Evolutionary conservation across 176 grass and related monocot genomes (phyloP).

Genomic region (Phoenix roebelenii): DNA sequence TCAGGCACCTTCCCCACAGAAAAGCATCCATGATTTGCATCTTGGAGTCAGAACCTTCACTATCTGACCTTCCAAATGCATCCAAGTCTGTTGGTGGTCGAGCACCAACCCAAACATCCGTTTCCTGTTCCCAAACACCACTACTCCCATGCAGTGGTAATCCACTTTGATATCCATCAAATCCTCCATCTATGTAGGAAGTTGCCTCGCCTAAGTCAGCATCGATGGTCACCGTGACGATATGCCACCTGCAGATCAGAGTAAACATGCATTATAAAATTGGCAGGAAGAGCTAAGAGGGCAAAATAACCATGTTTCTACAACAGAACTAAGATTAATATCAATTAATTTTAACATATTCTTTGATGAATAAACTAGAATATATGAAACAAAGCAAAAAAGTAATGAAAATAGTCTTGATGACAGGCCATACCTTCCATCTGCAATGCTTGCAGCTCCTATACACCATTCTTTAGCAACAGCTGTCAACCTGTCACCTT

Average conservation of each 20-base stretch:
- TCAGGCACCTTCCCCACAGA: conserved; percentile 86
- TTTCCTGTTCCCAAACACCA: conserved; percentile 69
- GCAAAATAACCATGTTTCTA: no score
- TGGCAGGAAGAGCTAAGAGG: no score
- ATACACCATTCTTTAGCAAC: conserved; percentile 98
- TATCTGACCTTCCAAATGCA: conserved; percentile 97
- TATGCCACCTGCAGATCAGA: conserved; percentile 74
- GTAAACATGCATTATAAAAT: not conserved
- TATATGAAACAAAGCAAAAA: not conserved
- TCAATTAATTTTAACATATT: not conserved
- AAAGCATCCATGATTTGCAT: conserved; percentile 99
- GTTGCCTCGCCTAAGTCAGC: conserved; percentile 86
- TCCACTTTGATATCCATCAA: conserved; percentile 84
- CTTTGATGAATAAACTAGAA: not conserved
- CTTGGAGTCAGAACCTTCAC: conserved; percentile 84
- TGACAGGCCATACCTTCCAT: conserved; percentile 71
- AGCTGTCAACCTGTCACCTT: conserved; percentile 77
- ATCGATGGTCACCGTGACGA: conserved; percentile 94
- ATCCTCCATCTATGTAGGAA: conserved; percentile 84
- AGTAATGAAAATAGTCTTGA: conserved; percentile 7
- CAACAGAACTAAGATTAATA: no score
- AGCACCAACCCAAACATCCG: conserved; percentile 83
- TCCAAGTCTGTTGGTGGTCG: conserved; percentile 85
- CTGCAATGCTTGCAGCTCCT: conserved; percentile 79
- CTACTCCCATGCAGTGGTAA: conserved; percentile 57